phyloP scores from a whole-genome alignment of 2,329 filamentous ascomycete species.

The Ramularia collo-cygni region DNA sequence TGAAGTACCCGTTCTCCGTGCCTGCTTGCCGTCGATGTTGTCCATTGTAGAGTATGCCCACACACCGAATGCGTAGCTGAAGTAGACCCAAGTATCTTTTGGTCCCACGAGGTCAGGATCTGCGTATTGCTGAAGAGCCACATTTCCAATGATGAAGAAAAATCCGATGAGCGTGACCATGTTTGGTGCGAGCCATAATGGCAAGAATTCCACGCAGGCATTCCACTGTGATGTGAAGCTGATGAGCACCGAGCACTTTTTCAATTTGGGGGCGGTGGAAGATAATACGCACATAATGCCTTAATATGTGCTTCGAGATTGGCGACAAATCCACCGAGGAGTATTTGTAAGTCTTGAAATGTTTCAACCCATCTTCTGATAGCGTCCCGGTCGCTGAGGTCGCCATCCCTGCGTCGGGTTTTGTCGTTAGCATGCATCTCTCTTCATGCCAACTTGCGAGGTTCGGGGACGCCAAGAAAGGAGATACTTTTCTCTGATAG shows the following conservation, averaged over 20 bases:
- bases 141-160: slow-evolving; percentile 83
- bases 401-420: too few relatives aligned
- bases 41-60: slow-evolving; percentile 99
- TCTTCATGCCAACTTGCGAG: slow-evolving; percentile 2
- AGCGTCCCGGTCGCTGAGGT: slow-evolving; percentile 40
- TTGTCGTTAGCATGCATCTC: slow-evolving; percentile 3
- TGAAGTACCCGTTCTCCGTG: slow-evolving; percentile 86
- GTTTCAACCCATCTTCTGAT: slow-evolving; percentile 82
- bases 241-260: not conserved
- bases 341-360: slow-evolving; percentile 95
- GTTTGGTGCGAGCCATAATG: slow-evolving; percentile 94
- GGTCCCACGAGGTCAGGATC: slow-evolving; percentile 80
- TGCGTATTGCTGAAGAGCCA: slow-evolving; percentile 65
- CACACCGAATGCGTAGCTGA: slow-evolving; percentile 87
- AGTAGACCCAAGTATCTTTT: slow-evolving; percentile 80
- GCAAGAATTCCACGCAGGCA: slow-evolving; percentile 82
- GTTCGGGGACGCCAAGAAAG: not conserved
- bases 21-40: slow-evolving; percentile 98
- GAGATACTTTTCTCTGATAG: slow-evolving; percentile 11
- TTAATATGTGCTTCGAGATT: slow-evolving; percentile 86
- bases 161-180: slow-evolving; percentile 96
- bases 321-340: slow-evolving; percentile 94
- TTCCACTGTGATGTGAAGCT: slow-evolving; percentile 66
- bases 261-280: not conserved
- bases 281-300: slow-evolving; percentile 70